Base-by-base conservation (phyloP, 306 rosid species). In the Ammopiptanthus mongolicus region DNA sequence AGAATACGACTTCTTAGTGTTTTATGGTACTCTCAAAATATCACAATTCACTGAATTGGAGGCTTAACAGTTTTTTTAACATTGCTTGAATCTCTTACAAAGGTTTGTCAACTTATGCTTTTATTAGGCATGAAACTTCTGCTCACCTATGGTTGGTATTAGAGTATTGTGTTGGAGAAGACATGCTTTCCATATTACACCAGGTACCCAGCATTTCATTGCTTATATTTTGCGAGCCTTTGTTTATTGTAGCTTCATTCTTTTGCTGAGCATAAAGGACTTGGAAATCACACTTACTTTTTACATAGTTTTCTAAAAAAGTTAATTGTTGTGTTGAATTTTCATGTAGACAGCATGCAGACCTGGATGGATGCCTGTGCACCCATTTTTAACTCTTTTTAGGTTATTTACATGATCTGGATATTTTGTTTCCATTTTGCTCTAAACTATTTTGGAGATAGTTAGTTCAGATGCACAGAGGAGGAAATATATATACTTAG, bases 101-200 rank as follows among this genome's bases (percentile, higher is more conserved):
- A n/a, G n/a, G n/a, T n/a, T n/a, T n/a, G n/a, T n/a, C n/a, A n/a
- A n/a, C n/a, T n/a, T n/a, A n/a, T n/a, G n/a, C n/a, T n/a, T n/a
- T n/a, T n/a, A n/a, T n/a, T n/a, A n/a, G n/a, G 99, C 92, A 95
- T 52, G 97, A 92, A 86, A 95, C 97, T 31, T 90, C 97, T 47
- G 99, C 99, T 82, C 99, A 95, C 84, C 69, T 95, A 81, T 95
- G 99, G 99, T 82, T 95, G 76, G 93, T 95, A 52, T 81, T 95
- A 84, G 99, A 95, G 87, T 95, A 92, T 62, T 95, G 97, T 73
- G 97, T 95, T 21, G 99, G 99, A 50, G 99, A 97, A 58, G 93
- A 95, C 85, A 72, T 95, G 69, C 87, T 91, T 86, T 77, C 96
- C 76, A 77, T 95, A 66, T 83, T 95, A 71, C 90, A 82, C 70